These are phyloP conservation scores for Triticum monococcum DNA, from an alignment of 176 grass and related monocot genomes.

Conservation along the genomic window DNA sequence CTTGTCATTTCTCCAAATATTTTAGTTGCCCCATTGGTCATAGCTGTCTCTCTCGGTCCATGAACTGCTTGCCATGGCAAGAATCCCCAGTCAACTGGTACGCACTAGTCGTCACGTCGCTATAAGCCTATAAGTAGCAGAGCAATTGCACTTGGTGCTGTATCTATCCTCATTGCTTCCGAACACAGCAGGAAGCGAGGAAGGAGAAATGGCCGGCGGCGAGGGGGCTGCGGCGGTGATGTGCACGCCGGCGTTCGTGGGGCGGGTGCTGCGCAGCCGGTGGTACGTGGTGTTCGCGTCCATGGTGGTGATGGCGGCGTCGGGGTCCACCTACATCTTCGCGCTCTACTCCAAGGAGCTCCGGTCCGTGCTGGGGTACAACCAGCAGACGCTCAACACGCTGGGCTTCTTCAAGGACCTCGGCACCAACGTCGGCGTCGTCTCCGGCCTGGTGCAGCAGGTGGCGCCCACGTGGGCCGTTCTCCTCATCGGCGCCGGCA, in stretches of 20 bases:
- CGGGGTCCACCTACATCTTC: slow-evolving; percentile 41
- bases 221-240: background rate
- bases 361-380: slow-evolving; percentile 27
- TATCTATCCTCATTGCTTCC: background rate
- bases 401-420: slow-evolving; percentile 52
- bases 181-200: no score
- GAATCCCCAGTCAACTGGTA: background rate
- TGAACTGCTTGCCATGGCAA: background rate
- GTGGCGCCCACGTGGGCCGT: slow-evolving; percentile 40
- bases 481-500: slow-evolving; percentile 36
- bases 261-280: slow-evolving; percentile 19
- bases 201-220: background rate
- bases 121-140: slow-evolving; percentile 28
- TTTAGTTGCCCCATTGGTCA: background rate
- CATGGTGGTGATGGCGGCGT: slow-evolving; percentile 31
- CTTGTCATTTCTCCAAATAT: background rate
- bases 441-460: slow-evolving; percentile 44
- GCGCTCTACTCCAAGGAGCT: slow-evolving; percentile 40
- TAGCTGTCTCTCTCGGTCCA: background rate
- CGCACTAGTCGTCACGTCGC: background rate
- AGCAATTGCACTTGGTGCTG: background rate
- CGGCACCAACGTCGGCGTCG: slow-evolving; percentile 46
- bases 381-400: slow-evolving; percentile 47
- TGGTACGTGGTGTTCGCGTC: slow-evolving; percentile 48
- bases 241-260: slow-evolving; percentile 32